Evolutionary conservation across 768 basidiomycete species (phyloP), one percentile per base, ranked within the genome.

Genomic region (Lactifluus subvellereus): DNA sequence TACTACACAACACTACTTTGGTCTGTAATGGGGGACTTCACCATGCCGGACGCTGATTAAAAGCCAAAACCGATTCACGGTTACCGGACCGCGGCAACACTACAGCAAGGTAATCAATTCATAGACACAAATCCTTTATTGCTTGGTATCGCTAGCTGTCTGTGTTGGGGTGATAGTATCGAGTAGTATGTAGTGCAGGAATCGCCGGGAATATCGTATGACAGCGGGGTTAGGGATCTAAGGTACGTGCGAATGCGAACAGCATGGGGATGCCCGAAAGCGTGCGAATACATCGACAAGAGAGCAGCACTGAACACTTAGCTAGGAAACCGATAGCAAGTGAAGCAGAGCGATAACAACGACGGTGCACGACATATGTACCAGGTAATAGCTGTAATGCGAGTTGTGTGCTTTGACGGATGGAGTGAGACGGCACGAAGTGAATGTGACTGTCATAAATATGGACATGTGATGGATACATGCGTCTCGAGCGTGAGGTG

Each of bases 71-170:
- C 27, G 27, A 27, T 27, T 27, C 27, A 27, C 27, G 27, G 27
- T 27, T 27, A 27, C 27, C 27, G 27, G 27, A 27, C 27, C 27
- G 2, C 27, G 2, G 27, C 27, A 27, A 27, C 27, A 27, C 27
- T 27, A 27, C 27, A 27, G 27, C 27, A 27, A 3, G 27, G 27
- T 27, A 27, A 27, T 27, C 3, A 3, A 27, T 27, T 27, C 27
- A 27, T 27, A 27, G 40, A 40, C 40, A 40, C 38, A 43, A 43
- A 43, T 79, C 55, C 78, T 79, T 59, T 82, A 59, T 47, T 48
- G 57, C 27, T 20, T 52, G 52, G 62, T 64, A 54, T 59, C 62
- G 57, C 62, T 54, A 59, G 57, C 38, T 51, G 57, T 58, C 56
- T 43, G 45, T 62, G 50, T 48, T 22, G 27, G 53, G 53, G 37